Conservation (phyloP, 2,329 filamentous ascomycete genomes). For the Nemania sp. region DNA sequence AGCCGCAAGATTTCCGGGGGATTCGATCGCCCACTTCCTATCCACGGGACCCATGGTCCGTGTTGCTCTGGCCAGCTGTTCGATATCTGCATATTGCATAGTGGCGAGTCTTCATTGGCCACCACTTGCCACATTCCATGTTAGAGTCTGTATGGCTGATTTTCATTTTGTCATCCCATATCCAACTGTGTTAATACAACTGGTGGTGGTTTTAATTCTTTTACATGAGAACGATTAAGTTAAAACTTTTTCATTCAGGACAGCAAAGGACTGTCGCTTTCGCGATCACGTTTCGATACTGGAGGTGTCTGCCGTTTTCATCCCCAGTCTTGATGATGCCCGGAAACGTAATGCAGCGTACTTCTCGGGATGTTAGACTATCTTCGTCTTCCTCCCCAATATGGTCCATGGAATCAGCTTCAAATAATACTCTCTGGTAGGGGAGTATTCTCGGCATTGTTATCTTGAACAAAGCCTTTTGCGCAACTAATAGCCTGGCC, state of each 20-base stretch:
- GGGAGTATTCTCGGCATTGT: constrained; percentile 57
- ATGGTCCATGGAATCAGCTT: constrained; percentile 66
- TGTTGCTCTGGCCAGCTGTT: constrained; percentile 3
- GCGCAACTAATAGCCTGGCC: constrained; percentile 58
- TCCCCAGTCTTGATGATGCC: constrained; percentile 67
- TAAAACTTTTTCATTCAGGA: constrained; percentile 44
- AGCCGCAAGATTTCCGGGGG: constrained; percentile 21
- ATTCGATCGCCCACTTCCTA: constrained; percentile 6
- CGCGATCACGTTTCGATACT: constrained; percentile 65
- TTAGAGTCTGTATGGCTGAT: constrained; percentile 4
- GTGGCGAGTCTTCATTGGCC: constrained; percentile 1
- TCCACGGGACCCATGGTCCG: constrained; percentile 9
- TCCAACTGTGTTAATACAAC: constrained; percentile 31
- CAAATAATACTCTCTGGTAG: constrained; percentile 60
- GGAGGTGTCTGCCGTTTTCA: constrained; percentile 63
- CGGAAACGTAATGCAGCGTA: constrained; percentile 66
- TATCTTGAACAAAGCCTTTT: constrained; percentile 61
- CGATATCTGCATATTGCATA: constrained; percentile 1
- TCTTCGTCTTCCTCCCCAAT: constrained; percentile 65
- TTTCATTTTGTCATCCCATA: constrained; percentile 12
- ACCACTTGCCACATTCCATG: constrained; percentile 6
- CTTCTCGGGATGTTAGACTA: constrained; percentile 53
- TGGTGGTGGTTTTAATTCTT: constrained; percentile 10
- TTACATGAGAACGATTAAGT: constrained; percentile 7
- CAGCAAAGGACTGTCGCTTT: constrained; percentile 68